Conservation (phyloP, 2,329 filamentous ascomycete genomes). For the Fusarium algeriense region DNA sequence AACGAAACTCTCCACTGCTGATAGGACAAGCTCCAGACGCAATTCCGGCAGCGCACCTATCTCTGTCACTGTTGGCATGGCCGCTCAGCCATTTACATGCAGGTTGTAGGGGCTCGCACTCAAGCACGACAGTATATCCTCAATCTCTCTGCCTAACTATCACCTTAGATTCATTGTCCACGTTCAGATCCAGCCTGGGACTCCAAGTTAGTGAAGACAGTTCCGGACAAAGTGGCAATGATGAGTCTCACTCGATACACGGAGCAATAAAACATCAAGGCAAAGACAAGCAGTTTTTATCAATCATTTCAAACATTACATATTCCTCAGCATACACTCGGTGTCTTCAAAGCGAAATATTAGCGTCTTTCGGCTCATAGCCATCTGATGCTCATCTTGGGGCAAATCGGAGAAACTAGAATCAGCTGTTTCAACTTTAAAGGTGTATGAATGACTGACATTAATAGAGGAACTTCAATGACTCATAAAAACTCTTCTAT, state of each 20-base stretch:
- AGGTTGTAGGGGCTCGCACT: too few relatives aligned
- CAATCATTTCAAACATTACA: neutral
- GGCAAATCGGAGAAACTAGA: neutral
- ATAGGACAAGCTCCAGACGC: too few relatives aligned
- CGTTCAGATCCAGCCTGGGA: neutral
- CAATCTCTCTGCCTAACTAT: neutral
- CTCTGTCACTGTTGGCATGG: neutral
- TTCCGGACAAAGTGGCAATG: neutral
- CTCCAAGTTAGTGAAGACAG: neutral
- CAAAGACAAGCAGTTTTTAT: neutral
- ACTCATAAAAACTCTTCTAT: neutral
- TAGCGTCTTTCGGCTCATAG: too few relatives aligned
- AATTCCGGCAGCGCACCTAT: too few relatives aligned
- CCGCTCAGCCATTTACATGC: neutral
- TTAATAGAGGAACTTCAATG: neutral
- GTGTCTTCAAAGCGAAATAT: too few relatives aligned
- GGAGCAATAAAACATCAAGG: neutral
- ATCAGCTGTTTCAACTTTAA: too few relatives aligned
- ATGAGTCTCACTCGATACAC: neutral
- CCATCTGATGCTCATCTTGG: neutral
- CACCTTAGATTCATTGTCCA: neutral
- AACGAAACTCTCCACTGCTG: too few relatives aligned
- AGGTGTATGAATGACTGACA: too few relatives aligned
- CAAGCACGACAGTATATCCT: neutral
- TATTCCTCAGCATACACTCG: neutral